phyloP scores from a whole-genome alignment of 768 basidiomycete species.

The Mycena floridula region DNA sequence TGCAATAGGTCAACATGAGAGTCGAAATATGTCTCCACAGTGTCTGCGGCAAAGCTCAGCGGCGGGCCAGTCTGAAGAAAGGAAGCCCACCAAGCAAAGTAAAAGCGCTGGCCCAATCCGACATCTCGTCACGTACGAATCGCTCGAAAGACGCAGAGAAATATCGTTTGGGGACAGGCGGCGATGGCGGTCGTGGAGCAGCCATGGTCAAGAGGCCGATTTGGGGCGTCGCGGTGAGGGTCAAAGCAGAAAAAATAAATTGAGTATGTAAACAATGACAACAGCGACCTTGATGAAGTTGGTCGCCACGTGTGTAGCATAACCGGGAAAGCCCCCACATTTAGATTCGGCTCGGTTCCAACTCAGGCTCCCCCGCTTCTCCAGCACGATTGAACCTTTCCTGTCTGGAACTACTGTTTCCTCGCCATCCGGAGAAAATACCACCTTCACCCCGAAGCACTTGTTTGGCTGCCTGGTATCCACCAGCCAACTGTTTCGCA shows the following conservation, averaged over 20 bases:
- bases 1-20: slow-evolving; percentile 81
- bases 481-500: background rate
- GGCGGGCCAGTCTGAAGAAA: slow-evolving; percentile 1
- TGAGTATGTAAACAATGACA: no score
- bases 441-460: background rate
- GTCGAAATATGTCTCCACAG: slow-evolving; percentile 93
- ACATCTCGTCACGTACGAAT: slow-evolving; percentile 67
- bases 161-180: slow-evolving; percentile 39
- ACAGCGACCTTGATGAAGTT: no score
- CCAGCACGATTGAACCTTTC: background rate
- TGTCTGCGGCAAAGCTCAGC: slow-evolving; percentile 51
- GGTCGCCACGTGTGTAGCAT: no score
- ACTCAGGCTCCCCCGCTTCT: no score
- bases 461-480: background rate
- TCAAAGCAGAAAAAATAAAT: no score
- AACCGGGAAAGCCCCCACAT: no score
- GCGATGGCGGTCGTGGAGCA: slow-evolving; percentile 32
- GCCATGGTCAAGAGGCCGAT: no score
- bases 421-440: background rate
- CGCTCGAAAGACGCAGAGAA: slow-evolving; percentile 70
- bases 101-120: slow-evolving; percentile 76
- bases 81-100: slow-evolving; percentile 68
- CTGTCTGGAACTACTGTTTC: background rate
- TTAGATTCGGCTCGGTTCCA: no score
- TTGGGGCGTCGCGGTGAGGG: no score